Evolutionary conservation across 176 grass and related monocot genomes (phyloP).

Genomic region (Aegilops speltoides): DNA sequence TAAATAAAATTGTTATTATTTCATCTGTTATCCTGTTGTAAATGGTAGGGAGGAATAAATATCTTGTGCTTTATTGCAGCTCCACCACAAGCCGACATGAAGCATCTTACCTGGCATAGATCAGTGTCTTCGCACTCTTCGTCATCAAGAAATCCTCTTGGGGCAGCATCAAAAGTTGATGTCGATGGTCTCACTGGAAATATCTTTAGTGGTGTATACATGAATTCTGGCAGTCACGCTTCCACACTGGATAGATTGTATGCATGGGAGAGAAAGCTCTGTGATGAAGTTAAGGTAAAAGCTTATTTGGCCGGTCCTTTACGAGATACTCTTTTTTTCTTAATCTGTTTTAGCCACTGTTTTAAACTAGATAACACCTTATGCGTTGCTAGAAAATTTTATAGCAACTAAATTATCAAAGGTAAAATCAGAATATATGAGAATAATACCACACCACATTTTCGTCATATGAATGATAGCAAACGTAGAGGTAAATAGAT

Average conservation of each 20-base stretch:
- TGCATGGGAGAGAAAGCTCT: slow-evolving; percentile 99
- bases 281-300: slow-evolving; percentile 98
- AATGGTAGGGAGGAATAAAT: slow-evolving; percentile 14
- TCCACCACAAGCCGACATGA: slow-evolving; percentile 58
- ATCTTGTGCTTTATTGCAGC: slow-evolving; percentile 55
- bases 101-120: slow-evolving; percentile 84
- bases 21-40: background rate
- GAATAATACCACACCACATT: too few species aligned
- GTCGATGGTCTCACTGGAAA: slow-evolving; percentile 60
- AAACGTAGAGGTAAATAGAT: too few species aligned
- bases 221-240: slow-evolving; percentile 97
- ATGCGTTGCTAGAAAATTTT: too few species aligned
- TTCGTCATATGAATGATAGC: too few species aligned
- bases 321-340: background rate
- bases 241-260: slow-evolving; percentile 89
- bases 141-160: slow-evolving; percentile 81
- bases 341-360: slow-evolving; percentile 26
- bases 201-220: slow-evolving; percentile 66
- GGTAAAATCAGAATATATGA: too few species aligned
- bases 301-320: background rate
- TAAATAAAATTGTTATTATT: slow-evolving; percentile 10
- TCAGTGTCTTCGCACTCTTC: slow-evolving; percentile 91
- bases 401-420: too few species aligned
- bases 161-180: slow-evolving; percentile 49
- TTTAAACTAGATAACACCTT: background rate